A percentile compares a stretch with the other conserved stretches of the same genome.
Evolutionary conservation across 345 rosid species (phyloP).

Genomic region (Pistacia atlantica): DNA sequence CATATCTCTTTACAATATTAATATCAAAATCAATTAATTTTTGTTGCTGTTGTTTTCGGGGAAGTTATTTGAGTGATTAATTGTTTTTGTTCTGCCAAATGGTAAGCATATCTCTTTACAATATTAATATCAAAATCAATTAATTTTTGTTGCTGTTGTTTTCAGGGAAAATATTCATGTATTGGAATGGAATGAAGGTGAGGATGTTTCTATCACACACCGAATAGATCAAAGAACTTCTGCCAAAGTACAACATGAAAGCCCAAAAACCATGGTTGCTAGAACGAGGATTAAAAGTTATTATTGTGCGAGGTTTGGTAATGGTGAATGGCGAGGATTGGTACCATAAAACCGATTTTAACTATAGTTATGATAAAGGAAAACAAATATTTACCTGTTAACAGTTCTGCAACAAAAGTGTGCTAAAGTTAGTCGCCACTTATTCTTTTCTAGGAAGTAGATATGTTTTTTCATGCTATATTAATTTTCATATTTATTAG

Average conservation of each 20-base stretch:
- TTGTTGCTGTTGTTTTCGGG: neutral
- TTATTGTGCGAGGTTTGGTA: slow-evolving; percentile 76
- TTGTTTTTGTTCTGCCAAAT: no score
- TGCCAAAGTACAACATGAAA: slow-evolving; percentile 62
- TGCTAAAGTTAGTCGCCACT: slow-evolving; percentile 77
- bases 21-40: no score
- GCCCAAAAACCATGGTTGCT: slow-evolving; percentile 93
- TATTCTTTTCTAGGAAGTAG: slow-evolving; percentile 90
- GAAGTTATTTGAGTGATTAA: no score
- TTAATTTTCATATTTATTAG: neutral
- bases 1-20: no score
- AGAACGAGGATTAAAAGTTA: slow-evolving; percentile 81
- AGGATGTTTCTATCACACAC: slow-evolving; percentile 78
- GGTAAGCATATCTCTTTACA: no score
- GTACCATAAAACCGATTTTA: slow-evolving; percentile 65
- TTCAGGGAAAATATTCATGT: slow-evolving; percentile 80
- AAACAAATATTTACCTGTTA: slow-evolving; percentile 67
- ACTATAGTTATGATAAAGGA: slow-evolving; percentile 74
- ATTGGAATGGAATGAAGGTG: slow-evolving; percentile 90
- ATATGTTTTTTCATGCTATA: slow-evolving; percentile 23
- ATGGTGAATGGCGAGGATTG: slow-evolving; percentile 37
- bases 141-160: neutral
- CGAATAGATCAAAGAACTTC: slow-evolving; percentile 70
- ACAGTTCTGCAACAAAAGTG: slow-evolving; percentile 26
- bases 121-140: no score